Conservation (phyloP, 306 rosid genomes). For the Vicia faba region DNA sequence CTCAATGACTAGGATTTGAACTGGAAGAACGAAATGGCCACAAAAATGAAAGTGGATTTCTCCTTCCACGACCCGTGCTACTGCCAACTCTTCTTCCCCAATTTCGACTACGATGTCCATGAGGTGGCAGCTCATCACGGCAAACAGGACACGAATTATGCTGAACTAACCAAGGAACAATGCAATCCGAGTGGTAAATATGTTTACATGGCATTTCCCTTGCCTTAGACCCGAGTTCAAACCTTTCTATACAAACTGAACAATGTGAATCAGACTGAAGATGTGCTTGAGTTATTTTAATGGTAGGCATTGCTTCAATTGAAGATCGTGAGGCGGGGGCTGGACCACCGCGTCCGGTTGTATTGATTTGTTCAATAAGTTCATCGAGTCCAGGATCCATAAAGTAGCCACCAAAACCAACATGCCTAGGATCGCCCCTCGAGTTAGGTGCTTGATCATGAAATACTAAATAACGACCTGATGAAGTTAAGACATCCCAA, state of each 20-base stretch:
- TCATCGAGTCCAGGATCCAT: constrained; percentile 50
- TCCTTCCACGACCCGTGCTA: too few relatives aligned
- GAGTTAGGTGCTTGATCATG: constrained; percentile 48
- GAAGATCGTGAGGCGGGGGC: constrained; percentile 62
- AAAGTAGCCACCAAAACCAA: constrained; percentile 40
- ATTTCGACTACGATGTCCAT: too few relatives aligned
- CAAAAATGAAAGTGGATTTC: too few relatives aligned
- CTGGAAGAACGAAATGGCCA: too few relatives aligned
- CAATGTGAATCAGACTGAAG: constrained; percentile 63
- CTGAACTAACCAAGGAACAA: too few relatives aligned
- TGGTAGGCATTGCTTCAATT: constrained; percentile 69
- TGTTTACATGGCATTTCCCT: too few relatives aligned
- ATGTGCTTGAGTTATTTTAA: constrained; percentile 56
- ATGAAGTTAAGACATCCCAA: constrained; percentile 42
- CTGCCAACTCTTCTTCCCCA: too few relatives aligned
- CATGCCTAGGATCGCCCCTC: constrained; percentile 41
- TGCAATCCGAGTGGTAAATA: too few relatives aligned
- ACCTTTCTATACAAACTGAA: constrained; percentile 64
- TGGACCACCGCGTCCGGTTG: constrained; percentile 58
- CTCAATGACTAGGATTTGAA: too few relatives aligned
- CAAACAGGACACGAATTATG: too few relatives aligned
- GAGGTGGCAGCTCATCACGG: too few relatives aligned
- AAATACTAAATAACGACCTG: constrained; percentile 45
- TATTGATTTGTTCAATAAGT: constrained; percentile 51
- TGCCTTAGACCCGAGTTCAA: too few relatives aligned